phyloP scores from a whole-genome alignment of 805 yeast genomes.

The Yarrowia sp. region DNA sequence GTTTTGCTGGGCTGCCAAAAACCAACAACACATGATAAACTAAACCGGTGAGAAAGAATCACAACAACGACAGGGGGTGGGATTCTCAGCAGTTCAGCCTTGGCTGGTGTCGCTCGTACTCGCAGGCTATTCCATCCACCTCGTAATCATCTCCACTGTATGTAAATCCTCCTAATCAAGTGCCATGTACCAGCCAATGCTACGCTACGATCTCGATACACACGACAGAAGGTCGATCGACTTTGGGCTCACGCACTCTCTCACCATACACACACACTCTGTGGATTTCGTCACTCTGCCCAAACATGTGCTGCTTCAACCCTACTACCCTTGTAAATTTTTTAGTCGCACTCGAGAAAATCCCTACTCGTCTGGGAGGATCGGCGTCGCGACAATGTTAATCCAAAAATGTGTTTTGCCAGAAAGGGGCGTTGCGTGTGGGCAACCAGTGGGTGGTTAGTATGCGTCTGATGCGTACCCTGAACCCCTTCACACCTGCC shows the following conservation, averaged over 20 bases:
- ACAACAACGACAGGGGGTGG: constrained; percentile 29
- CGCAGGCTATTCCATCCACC: not conserved
- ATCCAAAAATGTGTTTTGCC: constrained; percentile 33
- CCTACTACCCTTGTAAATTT: constrained; percentile 24
- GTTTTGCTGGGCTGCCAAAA: constrained; percentile 6
- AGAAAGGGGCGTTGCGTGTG: constrained; percentile 19
- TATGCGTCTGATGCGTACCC: constrained; percentile 16
- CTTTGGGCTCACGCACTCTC: not conserved
- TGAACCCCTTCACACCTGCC: constrained; percentile 19
- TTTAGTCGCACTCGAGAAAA: constrained; percentile 23
- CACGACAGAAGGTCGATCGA: constrained; percentile 22
- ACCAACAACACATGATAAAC: not conserved
- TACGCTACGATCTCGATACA: constrained; percentile 18
- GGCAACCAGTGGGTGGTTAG: constrained; percentile 8
- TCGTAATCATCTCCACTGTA: not conserved
- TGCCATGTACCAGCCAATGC: constrained; percentile 13
- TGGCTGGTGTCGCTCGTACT: too few species aligned
- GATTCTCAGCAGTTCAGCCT: not conserved
- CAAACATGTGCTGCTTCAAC: constrained; percentile 29
- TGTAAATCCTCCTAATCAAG: constrained; percentile 5
- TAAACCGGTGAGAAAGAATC: not conserved
- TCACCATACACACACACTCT: not conserved
- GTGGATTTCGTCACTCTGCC: constrained; percentile 29
- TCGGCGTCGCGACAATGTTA: constrained; percentile 31
- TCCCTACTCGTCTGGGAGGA: constrained; percentile 26